A percentile compares a stretch with the other conserved stretches of the same genome.
Evolutionary conservation across 768 basidiomycete species (phyloP).

Genomic region (Lactarius sp.): DNA sequence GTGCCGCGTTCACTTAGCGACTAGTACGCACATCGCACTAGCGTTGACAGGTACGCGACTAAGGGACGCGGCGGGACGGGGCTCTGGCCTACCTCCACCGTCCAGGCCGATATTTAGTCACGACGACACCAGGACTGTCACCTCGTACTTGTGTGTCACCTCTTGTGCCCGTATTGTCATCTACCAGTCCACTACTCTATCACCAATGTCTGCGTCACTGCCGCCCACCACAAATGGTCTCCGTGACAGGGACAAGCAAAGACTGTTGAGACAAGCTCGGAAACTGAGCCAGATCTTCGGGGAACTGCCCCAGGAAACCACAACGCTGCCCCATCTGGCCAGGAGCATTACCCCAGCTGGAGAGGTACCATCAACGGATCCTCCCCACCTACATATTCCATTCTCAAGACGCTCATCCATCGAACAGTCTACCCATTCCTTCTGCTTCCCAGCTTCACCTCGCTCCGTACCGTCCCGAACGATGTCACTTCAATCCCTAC

Average conservation of each 20-base stretch:
- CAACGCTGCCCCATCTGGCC: slow-evolving; percentile 10
- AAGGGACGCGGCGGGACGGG: background rate
- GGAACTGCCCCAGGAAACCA: slow-evolving; percentile 30
- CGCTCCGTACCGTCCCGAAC: background rate
- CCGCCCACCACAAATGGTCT: slow-evolving; percentile 35
- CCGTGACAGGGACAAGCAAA: slow-evolving; percentile 35
- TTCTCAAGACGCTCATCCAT: background rate
- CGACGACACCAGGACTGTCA: background rate
- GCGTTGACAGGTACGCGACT: slow-evolving; percentile 3
- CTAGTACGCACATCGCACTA: background rate
- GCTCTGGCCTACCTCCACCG: slow-evolving; percentile 3
- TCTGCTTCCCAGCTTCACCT: background rate
- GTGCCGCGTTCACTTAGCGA: slow-evolving; percentile 5
- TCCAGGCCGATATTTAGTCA: slow-evolving; percentile 1
- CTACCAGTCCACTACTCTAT: background rate
- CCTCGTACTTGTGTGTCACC: background rate
- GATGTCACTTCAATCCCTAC: slow-evolving; percentile 2
- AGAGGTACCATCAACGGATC: background rate
- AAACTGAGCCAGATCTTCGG: slow-evolving; percentile 44
- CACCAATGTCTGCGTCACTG: slow-evolving; percentile 5
- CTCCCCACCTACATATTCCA: background rate
- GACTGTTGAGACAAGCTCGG: slow-evolving; percentile 39
- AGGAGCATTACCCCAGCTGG: background rate
- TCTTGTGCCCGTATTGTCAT: background rate
- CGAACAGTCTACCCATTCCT: background rate